Base-by-base conservation (phyloP, 2,329 filamentous ascomycete species). In the Aspergillus phoenicis region DNA sequence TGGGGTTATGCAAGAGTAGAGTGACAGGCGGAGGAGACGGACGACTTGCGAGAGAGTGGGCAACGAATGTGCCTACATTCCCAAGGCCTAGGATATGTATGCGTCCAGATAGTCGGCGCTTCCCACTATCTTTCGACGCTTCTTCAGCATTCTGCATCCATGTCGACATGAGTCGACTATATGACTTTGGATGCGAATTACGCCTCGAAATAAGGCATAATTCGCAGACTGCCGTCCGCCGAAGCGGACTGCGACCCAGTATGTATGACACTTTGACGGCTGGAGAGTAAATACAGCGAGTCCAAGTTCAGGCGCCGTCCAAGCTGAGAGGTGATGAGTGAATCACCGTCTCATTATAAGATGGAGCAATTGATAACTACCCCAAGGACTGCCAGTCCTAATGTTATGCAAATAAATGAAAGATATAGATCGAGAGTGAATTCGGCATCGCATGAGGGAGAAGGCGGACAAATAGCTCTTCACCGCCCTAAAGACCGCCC, bases 31-130 rank as follows among this genome's bases (percentile, higher is more conserved):
- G 91, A 2, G 84, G 83, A 20, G 52, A 96, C 82, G 1, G 89
- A 87, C 10, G 91, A 89, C 8, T 83, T 80, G 22, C 84, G 73
- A 96, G 79, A 22, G 85, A 85, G 71, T 88, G 87, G 36, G 92
- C 91, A 62, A 92, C 86, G 20, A 96, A 84, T 49, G 87, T 87
- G 13, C 92, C 91, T 8, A 96, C 81, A 70, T 91, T 94, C 28
- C 92, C 92, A 5, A 89, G 73, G 5, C 93, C 93, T 5, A 96
- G 78, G 56, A 96, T 82, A 70, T 93, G 86, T 54, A 68, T 68
- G 54, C 65, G 65, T 62, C 80, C 75, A 6, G 73, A 74, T 41
- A 76, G 59, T 36, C 66, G 65, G 36, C 61, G 62, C 17, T 62
- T 67, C 15, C 62, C 59, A n/a, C 65, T 58, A 11, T 66, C 64